Conservation (phyloP, 805 yeast genomes). For the Tetrapisispora fleetii region DNA sequence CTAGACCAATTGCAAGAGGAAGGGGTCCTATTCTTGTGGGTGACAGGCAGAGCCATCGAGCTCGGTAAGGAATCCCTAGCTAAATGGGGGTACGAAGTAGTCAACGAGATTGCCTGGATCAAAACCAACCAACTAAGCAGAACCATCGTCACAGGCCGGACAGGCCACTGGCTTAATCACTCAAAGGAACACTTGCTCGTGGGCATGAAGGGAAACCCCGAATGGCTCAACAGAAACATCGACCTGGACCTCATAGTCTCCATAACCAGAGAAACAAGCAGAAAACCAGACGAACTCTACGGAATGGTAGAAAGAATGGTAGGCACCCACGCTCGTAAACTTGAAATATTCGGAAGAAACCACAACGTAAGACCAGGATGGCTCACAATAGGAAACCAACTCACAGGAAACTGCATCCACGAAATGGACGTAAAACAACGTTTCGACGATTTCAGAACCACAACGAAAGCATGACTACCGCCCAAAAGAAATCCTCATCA, state of each 20-base stretch:
- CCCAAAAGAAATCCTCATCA: not conserved
- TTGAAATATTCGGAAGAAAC: constrained; percentile 83
- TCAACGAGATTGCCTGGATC: constrained; percentile 83
- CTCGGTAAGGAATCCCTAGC: constrained; percentile 67
- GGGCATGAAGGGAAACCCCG: constrained; percentile 73
- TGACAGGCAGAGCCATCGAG: constrained; percentile 89
- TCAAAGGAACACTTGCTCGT: constrained; percentile 84
- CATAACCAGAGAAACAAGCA: constrained; percentile 74
- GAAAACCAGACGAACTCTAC: constrained; percentile 88
- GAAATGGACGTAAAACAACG: constrained; percentile 47
- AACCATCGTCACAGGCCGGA: constrained; percentile 89
- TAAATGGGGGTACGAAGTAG: constrained; percentile 73
- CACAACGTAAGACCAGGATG: constrained; percentile 85
- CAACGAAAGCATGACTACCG: not conserved
- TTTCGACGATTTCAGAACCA: constrained; percentile 24
- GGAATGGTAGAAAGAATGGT: constrained; percentile 78
- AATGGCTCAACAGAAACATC: constrained; percentile 54
- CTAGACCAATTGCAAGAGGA: constrained; percentile 67
- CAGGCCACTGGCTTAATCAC: constrained; percentile 96
- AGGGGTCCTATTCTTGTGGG: constrained; percentile 83
- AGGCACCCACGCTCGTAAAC: constrained; percentile 64
- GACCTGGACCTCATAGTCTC: constrained; percentile 77
- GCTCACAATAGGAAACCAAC: constrained; percentile 79
- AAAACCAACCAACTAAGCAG: constrained; percentile 80
- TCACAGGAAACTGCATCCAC: constrained; percentile 46